Conservation (phyloP, 495 filamentous ascomycete genomes). For the Astrothelium subdiscretum region DNA sequence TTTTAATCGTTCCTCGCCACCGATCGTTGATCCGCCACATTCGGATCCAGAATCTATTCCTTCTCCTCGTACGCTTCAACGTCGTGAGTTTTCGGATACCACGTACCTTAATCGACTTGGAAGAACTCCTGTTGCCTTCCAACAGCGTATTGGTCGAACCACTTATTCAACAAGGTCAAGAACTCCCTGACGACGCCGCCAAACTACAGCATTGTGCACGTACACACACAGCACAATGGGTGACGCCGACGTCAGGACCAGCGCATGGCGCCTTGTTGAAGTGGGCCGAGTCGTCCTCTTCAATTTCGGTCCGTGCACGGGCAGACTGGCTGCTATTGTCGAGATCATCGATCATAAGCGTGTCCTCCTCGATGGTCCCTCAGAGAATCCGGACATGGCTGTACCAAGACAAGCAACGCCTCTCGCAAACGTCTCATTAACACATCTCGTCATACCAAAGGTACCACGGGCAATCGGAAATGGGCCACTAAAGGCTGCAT, state of each 20-base stretch:
- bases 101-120: too few species aligned
- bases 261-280: slow-evolving; percentile 84
- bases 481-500: slow-evolving; percentile 66
- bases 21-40: too few species aligned
- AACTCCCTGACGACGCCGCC: too few species aligned
- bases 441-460: slow-evolving; percentile 77
- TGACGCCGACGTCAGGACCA: slow-evolving; percentile 59
- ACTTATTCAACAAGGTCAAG: too few species aligned
- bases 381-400: slow-evolving; percentile 52
- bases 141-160: too few species aligned
- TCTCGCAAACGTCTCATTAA: slow-evolving; percentile 74
- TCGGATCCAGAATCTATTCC: too few species aligned
- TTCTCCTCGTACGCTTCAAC: too few species aligned
- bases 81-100: too few species aligned
- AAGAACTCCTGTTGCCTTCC: too few species aligned
- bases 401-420: slow-evolving; percentile 75
- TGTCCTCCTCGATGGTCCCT: slow-evolving; percentile 89
- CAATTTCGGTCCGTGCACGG: slow-evolving; percentile 60
- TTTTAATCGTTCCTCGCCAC: too few species aligned
- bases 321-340: slow-evolving; percentile 84
- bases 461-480: slow-evolving; percentile 78
- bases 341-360: slow-evolving; percentile 99
- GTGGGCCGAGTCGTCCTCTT: slow-evolving; percentile 91
- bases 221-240: slow-evolving; percentile 51
- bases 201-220: too few species aligned